Evolutionary conservation across 495 filamentous ascomycete genomes (phyloP).

Genomic region (Podospora sp.): DNA sequence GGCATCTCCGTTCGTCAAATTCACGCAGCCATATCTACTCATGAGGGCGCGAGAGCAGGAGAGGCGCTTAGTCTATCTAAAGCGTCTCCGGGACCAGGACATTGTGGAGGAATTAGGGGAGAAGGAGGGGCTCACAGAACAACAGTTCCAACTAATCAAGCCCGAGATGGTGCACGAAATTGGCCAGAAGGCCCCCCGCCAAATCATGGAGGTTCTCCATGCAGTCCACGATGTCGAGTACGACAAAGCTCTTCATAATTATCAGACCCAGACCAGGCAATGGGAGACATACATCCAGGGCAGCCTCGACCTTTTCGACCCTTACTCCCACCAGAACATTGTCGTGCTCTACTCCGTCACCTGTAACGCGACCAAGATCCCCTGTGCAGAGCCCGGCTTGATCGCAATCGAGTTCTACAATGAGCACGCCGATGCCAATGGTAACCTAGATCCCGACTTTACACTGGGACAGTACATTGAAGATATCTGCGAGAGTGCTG

Average conservation of each 20-base stretch:
- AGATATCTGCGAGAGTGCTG: conserved; percentile 76
- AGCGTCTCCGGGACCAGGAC: conserved; percentile 79
- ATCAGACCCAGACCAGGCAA: conserved; percentile 89
- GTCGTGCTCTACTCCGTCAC: conserved; percentile 93
- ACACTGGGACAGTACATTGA: conserved; percentile 96
- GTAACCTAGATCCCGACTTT: conserved; percentile 76
- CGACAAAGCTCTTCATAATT: conserved; percentile 90
- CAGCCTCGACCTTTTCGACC: conserved; percentile 85
- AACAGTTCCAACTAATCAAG: conserved; percentile 84
- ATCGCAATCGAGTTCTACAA: conserved; percentile 90
- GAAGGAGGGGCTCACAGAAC: conserved; percentile 62
- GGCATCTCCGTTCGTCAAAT: conserved; percentile 93
- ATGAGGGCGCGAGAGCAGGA: conserved; percentile 92
- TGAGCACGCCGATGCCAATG: conserved; percentile 68
- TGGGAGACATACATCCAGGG: conserved; percentile 92
- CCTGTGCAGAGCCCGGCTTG: conserved; percentile 86
- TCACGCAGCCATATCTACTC: conserved; percentile 88
- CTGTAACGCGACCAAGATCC: conserved; percentile 85
- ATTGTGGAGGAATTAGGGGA: conserved; percentile 55
- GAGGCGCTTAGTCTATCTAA: conserved; percentile 75
- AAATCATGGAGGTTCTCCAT: conserved; percentile 89
- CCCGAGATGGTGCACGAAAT: conserved; percentile 91
- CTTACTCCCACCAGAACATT: conserved; percentile 91
- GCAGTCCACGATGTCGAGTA: conserved; percentile 96
- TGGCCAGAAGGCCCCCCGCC: conserved; percentile 72